Evolutionary conservation across 805 yeast species (phyloP).

Genomic region (Candida nemodendra): DNA sequence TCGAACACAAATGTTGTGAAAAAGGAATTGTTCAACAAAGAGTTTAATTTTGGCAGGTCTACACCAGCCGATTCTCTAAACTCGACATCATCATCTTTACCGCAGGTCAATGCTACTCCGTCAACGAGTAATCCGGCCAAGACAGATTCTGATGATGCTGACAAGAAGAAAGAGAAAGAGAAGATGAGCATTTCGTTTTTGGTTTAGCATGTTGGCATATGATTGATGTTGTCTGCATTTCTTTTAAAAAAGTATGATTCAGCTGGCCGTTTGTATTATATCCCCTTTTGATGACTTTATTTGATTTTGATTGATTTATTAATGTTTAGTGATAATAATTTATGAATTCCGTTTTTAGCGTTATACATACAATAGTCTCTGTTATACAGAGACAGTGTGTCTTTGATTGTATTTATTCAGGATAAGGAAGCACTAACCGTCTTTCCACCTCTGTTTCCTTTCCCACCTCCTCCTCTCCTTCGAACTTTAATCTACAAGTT

Average conservation of each 20-base stretch:
- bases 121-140: neutral
- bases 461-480: constrained; percentile 95
- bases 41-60: constrained; percentile 24
- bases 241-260: too few species aligned
- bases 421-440: constrained; percentile 76
- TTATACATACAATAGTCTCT: too few species aligned
- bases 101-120: constrained; percentile 1
- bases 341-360: too few species aligned
- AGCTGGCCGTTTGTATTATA: too few species aligned
- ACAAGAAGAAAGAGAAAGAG: constrained; percentile 15
- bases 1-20: constrained; percentile 3
- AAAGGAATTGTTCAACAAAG: constrained; percentile 28
- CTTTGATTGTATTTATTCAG: constrained; percentile 32
- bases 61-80: neutral
- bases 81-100: constrained; percentile 4
- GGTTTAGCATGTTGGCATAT: constrained; percentile 14
- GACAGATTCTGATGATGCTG: constrained; percentile 2
- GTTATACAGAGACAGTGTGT: too few species aligned
- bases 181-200: constrained; percentile 29
- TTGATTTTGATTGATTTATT: too few species aligned
- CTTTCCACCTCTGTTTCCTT: constrained; percentile 93
- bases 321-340: too few species aligned
- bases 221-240: too few species aligned
- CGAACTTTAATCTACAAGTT: constrained; percentile 76
- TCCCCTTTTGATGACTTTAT: too few species aligned